Percentiles rank a stretch among this genome's conserved stretches.
Conservation (phyloP, 2,329 filamentous ascomycete genomes). For the Aspergillus sp. region DNA sequence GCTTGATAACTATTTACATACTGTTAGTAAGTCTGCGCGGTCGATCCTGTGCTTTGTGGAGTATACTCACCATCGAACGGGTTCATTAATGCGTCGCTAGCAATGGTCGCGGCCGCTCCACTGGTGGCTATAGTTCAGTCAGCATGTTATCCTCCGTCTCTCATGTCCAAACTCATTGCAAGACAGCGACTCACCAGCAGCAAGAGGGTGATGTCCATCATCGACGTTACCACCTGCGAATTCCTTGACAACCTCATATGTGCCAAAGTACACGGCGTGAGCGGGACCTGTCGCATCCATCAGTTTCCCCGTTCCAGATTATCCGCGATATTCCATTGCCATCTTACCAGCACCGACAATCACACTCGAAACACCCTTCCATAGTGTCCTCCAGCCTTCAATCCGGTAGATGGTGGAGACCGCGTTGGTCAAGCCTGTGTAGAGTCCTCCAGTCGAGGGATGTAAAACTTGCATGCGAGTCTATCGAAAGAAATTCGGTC, state of each 20-base stretch:
- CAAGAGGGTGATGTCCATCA: constrained; percentile 81
- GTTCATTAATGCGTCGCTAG: constrained; percentile 98
- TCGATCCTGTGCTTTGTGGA: constrained; percentile 1
- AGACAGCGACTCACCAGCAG: constrained; percentile 63
- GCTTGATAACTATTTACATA: constrained; percentile 76
- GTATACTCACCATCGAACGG: constrained; percentile 80
- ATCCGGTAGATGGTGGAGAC: constrained; percentile 86
- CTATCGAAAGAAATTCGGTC: constrained; percentile 43
- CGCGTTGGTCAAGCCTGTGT: constrained; percentile 86
- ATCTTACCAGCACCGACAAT: constrained; percentile 80
- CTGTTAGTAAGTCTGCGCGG: constrained; percentile 3
- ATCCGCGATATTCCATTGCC: constrained; percentile 20
- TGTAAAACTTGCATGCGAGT: constrained; percentile 97
- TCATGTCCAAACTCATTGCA: neutral
- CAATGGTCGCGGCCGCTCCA: constrained; percentile 91
- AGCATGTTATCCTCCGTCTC: constrained; percentile 20
- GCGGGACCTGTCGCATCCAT: constrained; percentile 66
- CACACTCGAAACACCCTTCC: constrained; percentile 95
- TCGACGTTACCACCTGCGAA: constrained; percentile 86
- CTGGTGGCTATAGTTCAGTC: constrained; percentile 64
- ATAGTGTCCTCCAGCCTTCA: constrained; percentile 86
- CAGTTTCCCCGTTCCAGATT: constrained; percentile 8
- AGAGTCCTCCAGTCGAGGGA: constrained; percentile 72
- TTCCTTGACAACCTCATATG: constrained; percentile 96
- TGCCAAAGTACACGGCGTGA: constrained; percentile 97